Conservation (phyloP, 805 yeast species). For the Isabelozyma pseudorhagii region DNA sequence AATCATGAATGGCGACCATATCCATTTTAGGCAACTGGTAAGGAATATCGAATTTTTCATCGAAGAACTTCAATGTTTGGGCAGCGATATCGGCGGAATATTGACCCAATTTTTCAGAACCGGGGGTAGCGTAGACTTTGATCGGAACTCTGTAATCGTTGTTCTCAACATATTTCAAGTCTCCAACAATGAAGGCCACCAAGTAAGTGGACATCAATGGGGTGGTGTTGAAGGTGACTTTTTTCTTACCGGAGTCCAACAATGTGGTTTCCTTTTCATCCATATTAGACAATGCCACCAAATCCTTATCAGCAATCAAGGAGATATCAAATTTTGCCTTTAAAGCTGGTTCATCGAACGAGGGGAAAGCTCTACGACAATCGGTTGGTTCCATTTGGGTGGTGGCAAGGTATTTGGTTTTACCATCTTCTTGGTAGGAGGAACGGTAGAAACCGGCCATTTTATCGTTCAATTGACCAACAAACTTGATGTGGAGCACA, state of each 20-base stretch:
- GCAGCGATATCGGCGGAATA: conserved; percentile 75
- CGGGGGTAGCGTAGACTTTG: conserved; percentile 78
- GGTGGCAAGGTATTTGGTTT: conserved; percentile 69
- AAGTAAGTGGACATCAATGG: conserved; percentile 84
- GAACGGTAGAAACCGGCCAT: conserved; percentile 85
- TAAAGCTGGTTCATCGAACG: conserved; percentile 79
- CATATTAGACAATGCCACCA: conserved; percentile 70
- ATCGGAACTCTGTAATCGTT: conserved; percentile 69
- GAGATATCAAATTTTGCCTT: conserved; percentile 70
- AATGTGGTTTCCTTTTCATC: conserved; percentile 50
- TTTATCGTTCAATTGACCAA: conserved; percentile 67
- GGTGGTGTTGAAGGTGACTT: conserved; percentile 66
- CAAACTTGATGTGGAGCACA: conserved; percentile 48
- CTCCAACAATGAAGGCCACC: conserved; percentile 82
- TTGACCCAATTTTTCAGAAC: conserved; percentile 65
- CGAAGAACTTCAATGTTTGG: conserved; percentile 70
- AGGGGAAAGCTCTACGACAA: conserved; percentile 84
- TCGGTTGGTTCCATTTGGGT: conserved; percentile 88
- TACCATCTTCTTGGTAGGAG: conserved; percentile 58
- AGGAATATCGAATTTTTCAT: conserved; percentile 66
- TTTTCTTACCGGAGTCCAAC: conserved; percentile 45
- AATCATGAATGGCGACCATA: conserved; percentile 79
- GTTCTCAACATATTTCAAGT: conserved; percentile 68
- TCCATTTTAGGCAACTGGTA: conserved; percentile 81
- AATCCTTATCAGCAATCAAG: conserved; percentile 51